Conservation (phyloP, 2,329 filamentous ascomycete species). For the Penicillium hordei region DNA sequence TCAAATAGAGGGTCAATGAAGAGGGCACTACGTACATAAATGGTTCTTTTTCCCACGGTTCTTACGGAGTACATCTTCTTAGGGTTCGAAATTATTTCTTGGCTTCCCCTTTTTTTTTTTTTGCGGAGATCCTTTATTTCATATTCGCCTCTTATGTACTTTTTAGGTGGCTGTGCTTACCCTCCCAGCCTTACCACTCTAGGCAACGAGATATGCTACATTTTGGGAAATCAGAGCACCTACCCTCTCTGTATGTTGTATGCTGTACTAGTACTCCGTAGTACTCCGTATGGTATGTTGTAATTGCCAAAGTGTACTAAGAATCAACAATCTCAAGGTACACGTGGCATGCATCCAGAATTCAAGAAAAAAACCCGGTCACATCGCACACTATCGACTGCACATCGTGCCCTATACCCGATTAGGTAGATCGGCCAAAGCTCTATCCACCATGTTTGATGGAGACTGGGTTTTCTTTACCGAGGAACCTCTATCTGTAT, state of each 20-base stretch:
- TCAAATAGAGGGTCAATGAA: background rate
- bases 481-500: background rate
- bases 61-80: background rate
- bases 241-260: too few relatives aligned
- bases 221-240: too few relatives aligned
- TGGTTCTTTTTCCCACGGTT: background rate
- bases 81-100: background rate
- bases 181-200: too few relatives aligned
- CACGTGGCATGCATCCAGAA: constrained; percentile 8
- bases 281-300: too few relatives aligned
- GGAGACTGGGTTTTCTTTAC: background rate
- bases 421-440: constrained; percentile 5
- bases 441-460: background rate
- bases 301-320: too few relatives aligned
- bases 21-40: background rate
- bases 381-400: constrained; percentile 3
- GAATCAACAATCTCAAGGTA: background rate
- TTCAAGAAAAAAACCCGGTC: background rate
- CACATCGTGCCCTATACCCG: constrained; percentile 1
- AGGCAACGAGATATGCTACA: too few relatives aligned
- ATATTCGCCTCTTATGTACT: too few relatives aligned
- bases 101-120: background rate
- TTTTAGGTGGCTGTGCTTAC: too few relatives aligned
- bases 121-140: background rate
- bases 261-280: too few relatives aligned